Evolutionary conservation across 257 asterid species (phyloP).

Genomic region (Forsythia viridissima): DNA sequence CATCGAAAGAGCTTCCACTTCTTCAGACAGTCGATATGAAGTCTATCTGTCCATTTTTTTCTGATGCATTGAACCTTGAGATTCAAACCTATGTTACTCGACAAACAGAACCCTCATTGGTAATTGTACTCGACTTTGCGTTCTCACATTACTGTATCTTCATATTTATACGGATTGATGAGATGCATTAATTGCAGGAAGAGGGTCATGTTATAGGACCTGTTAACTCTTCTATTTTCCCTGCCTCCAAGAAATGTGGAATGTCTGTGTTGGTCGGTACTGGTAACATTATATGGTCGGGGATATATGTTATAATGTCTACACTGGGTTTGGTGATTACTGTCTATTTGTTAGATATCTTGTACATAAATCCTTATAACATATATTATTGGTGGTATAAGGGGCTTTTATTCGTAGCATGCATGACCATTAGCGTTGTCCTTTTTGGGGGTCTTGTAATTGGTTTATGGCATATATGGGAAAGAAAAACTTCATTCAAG

Average conservation of each 20-base stretch:
- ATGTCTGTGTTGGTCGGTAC: constrained; percentile 86
- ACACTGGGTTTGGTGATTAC: constrained; percentile 58
- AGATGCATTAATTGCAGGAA: constrained; percentile 49
- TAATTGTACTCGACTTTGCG: constrained; percentile 14
- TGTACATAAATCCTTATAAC: constrained; percentile 60
- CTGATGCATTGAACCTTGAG: constrained; percentile 58
- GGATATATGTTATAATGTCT: constrained; percentile 55
- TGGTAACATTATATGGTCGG: constrained; percentile 80
- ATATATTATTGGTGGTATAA: constrained; percentile 62
- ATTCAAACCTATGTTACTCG: constrained; percentile 81
- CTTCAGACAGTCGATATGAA: constrained; percentile 66
- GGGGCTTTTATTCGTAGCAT: constrained; percentile 60
- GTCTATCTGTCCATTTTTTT: constrained; percentile 54
- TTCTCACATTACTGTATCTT: neutral
- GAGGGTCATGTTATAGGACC: constrained; percentile 54
- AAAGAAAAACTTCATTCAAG: constrained; percentile 30
- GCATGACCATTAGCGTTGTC: constrained; percentile 56
- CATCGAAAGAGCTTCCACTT: constrained; percentile 77
- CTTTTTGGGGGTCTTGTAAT: constrained; percentile 75
- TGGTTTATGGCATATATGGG: constrained; percentile 74
- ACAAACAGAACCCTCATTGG: constrained; percentile 76
- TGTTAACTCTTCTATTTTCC: constrained; percentile 28
- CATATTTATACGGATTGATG: neutral
- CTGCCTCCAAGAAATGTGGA: constrained; percentile 39
- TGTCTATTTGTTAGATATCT: constrained; percentile 40